These are phyloP conservation scores for Phoma sp. DNA, from an alignment of 2,329 filamentous ascomycete species.

Conservation along the genomic window DNA sequence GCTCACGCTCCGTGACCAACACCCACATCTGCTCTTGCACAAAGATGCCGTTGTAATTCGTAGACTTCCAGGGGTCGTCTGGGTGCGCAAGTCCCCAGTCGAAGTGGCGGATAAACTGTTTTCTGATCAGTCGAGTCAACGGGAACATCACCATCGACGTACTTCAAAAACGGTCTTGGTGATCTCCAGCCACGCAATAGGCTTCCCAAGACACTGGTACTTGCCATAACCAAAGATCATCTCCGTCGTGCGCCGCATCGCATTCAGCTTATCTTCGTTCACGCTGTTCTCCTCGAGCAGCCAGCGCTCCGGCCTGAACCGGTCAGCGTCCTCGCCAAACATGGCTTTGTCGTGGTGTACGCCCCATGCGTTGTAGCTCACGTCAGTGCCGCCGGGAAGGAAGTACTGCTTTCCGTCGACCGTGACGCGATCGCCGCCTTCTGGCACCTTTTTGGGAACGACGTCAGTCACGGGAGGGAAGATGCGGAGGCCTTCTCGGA, in stretches of 20 bases:
- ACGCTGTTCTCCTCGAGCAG: conserved; percentile 31
- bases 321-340: conserved; percentile 48
- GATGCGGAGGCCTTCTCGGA: conserved; percentile 51
- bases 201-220: conserved; percentile 40
- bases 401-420: conserved; percentile 27
- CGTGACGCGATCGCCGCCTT: conserved; percentile 32
- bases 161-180: conserved; percentile 52
- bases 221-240: conserved; percentile 44
- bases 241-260: conserved; percentile 36
- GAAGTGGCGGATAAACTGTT: conserved; percentile 29
- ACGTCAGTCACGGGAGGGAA: conserved; percentile 46
- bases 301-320: conserved; percentile 58
- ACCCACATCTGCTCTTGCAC: conserved; percentile 32
- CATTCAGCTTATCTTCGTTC: conserved; percentile 14
- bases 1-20: conserved; percentile 21
- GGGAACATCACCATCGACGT: not conserved
- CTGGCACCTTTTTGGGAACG: conserved; percentile 34
- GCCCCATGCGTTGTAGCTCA: conserved; percentile 33
- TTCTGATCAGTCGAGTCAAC: not conserved
- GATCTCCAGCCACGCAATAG: conserved; percentile 43
- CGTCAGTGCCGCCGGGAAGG: conserved; percentile 36
- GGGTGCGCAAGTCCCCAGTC: conserved; percentile 32
- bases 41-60: conserved; percentile 30
- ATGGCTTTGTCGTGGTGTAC: conserved; percentile 31
- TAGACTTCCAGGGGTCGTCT: conserved; percentile 27